These are phyloP conservation scores for Nigrospora osmanthi DNA, from an alignment of 2,329 filamentous ascomycete genomes.

Conservation along the genomic window DNA sequence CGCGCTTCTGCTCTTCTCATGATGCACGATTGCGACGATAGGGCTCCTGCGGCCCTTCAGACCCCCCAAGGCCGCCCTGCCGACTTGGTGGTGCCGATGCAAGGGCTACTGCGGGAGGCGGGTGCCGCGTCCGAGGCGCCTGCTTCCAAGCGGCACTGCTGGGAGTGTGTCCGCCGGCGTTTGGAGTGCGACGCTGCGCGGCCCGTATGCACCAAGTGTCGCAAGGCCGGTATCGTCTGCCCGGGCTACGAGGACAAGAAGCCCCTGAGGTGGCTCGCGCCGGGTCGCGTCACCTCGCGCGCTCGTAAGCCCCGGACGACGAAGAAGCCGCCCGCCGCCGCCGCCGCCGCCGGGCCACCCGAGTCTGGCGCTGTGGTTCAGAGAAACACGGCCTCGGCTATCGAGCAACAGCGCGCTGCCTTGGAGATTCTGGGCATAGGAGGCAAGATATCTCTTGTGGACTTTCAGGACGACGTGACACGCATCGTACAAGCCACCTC, in stretches of 20 bases:
- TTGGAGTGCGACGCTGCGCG: constrained; percentile 29
- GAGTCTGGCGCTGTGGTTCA: not conserved
- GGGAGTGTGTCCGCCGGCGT: constrained; percentile 31
- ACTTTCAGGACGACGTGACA: not conserved
- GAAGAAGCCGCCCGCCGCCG: not conserved
- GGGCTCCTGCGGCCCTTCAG: no score
- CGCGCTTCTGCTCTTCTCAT: no score
- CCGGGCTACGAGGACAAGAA: constrained; percentile 29
- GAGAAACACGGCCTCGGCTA: not conserved
- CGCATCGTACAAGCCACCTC: not conserved
- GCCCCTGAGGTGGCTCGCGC: constrained; percentile 30
- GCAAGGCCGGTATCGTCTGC: constrained; percentile 22
- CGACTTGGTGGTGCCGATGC: no score
- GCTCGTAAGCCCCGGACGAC: constrained; percentile 6
- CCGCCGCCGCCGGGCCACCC: not conserved
- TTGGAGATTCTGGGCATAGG: not conserved
- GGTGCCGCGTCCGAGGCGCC: no score
- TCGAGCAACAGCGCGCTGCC: not conserved
- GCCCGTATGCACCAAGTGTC: constrained; percentile 28
- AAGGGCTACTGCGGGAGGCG: no score
- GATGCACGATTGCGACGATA: no score
- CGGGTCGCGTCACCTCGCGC: constrained; percentile 24
- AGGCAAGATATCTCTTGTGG: not conserved
- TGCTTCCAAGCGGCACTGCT: constrained; percentile 22
- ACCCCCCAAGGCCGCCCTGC: no score